Percentiles rank a stretch among this genome's conserved stretches.
Evolutionary conservation across 495 filamentous ascomycete species (phyloP).

Genomic region (Aspergillus incahuasiensis): DNA sequence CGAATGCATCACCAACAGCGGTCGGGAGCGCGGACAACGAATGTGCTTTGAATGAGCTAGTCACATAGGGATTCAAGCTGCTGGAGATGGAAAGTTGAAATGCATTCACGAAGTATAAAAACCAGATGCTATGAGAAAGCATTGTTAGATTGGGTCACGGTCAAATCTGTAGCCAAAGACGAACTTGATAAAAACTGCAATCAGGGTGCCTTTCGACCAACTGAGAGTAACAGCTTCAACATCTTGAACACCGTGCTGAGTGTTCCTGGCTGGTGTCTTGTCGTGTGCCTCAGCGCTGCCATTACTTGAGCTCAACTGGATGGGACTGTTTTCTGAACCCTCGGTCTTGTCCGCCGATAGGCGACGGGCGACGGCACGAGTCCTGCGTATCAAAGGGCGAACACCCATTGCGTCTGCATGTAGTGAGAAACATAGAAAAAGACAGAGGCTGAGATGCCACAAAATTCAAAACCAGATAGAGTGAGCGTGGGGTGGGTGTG

Average conservation of each 20-base stretch:
- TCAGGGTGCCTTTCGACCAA: conserved; percentile 22
- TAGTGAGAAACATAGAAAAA: background rate
- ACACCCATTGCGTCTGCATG: background rate
- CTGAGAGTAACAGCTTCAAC: conserved; percentile 15
- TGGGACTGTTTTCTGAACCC: background rate
- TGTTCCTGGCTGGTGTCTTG: background rate
- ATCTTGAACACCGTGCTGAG: conserved; percentile 10
- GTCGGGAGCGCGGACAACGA: conserved; percentile 29
- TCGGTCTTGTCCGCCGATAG: background rate
- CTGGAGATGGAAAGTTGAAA: conserved; percentile 13
- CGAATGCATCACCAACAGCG: conserved; percentile 40
- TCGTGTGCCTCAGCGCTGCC: background rate
- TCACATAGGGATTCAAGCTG: conserved; percentile 27
- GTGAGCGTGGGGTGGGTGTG: background rate
- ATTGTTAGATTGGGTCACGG: background rate
- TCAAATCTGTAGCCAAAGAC: too few species aligned
- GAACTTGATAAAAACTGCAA: conserved; percentile 23
- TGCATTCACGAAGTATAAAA: conserved; percentile 22
- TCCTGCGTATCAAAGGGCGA: background rate
- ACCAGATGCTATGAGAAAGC: conserved; percentile 17
- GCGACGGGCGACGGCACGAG: background rate
- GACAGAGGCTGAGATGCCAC: background rate
- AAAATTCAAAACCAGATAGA: background rate
- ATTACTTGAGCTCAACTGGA: background rate
- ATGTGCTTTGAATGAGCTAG: conserved; percentile 28